phyloP scores from a whole-genome alignment of 352 stramenopile genomes.

The Blastocystis sp. region DNA sequence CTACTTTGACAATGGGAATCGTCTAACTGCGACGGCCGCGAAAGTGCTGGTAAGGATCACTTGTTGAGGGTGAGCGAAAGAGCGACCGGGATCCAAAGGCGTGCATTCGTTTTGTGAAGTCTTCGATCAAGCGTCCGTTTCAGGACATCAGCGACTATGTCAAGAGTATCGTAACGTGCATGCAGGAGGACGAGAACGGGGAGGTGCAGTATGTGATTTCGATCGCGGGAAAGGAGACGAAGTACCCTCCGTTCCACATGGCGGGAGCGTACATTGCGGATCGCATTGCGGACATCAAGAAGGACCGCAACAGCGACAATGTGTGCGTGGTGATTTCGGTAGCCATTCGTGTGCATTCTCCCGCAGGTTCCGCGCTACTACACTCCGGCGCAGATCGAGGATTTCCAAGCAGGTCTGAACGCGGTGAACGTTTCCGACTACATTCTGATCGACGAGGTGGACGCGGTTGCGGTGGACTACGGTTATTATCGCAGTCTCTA shows the following conservation, averaged over 20 bases:
- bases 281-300: constrained; percentile 40
- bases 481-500: constrained; percentile 7
- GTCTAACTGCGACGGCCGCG: constrained; percentile 10
- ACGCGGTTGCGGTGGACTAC: constrained; percentile 2
- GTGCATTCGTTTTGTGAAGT: constrained; percentile 4
- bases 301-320: background rate
- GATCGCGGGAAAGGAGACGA: background rate
- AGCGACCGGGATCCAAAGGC: background rate
- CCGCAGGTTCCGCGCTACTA: constrained; percentile 17
- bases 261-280: constrained; percentile 21
- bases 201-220: background rate
- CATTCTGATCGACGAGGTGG: constrained; percentile 8
- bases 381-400: background rate
- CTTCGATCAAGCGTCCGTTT: constrained; percentile 50
- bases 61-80: background rate
- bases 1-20: constrained; percentile 34
- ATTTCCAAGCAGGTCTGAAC: background rate
- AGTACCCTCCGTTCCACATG: background rate
- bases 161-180: background rate
- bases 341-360: background rate
- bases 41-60: background rate
- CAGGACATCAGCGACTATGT: background rate
- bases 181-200: background rate
- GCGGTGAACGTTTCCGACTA: background rate
- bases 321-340: constrained; percentile 22